These are phyloP conservation scores for Cystobasidiaceae sp. DNA, from an alignment of 1,284 basidiomycete genomes.

Conservation along the genomic window DNA sequence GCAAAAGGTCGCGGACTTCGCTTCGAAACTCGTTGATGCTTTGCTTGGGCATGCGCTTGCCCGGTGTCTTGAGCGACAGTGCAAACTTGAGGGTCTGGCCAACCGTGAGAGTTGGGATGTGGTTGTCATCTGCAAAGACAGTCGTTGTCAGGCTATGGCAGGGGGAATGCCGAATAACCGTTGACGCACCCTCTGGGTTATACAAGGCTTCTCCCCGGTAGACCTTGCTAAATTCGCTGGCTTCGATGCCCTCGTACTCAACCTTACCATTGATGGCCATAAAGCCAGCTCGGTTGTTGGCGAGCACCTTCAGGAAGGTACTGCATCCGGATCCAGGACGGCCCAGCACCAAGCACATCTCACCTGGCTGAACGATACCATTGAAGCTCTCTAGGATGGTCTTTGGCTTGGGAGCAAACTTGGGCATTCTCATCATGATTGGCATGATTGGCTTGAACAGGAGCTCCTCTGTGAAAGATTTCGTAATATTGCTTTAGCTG, in stretches of 20 bases:
- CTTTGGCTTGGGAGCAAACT: slow-evolving; percentile 39
- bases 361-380: slow-evolving; percentile 65
- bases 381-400: slow-evolving; percentile 55
- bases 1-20: slow-evolving; percentile 53
- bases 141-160: slow-evolving; percentile 31
- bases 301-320: slow-evolving; percentile 48
- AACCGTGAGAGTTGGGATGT: slow-evolving; percentile 59
- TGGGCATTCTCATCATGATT: slow-evolving; percentile 40
- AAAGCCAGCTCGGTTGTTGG: slow-evolving; percentile 45
- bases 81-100: slow-evolving; percentile 57
- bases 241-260: slow-evolving; percentile 55
- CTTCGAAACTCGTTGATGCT: slow-evolving; percentile 52
- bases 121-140: slow-evolving; percentile 52
- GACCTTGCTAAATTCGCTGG: slow-evolving; percentile 52
- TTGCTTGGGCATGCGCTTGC: slow-evolving; percentile 53
- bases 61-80: slow-evolving; percentile 54
- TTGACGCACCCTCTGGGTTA: slow-evolving; percentile 37
- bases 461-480: slow-evolving; percentile 51
- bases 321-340: slow-evolving; percentile 48
- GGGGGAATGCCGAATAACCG: slow-evolving; percentile 38
- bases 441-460: slow-evolving; percentile 54
- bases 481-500: not conserved
- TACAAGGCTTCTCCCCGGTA: slow-evolving; percentile 65
- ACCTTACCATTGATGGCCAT: slow-evolving; percentile 53
- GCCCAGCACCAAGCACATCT: slow-evolving; percentile 56